Evolutionary conservation across 23 red algal species (phyloP).

Genomic region (Gracilaria caudata): DNA sequence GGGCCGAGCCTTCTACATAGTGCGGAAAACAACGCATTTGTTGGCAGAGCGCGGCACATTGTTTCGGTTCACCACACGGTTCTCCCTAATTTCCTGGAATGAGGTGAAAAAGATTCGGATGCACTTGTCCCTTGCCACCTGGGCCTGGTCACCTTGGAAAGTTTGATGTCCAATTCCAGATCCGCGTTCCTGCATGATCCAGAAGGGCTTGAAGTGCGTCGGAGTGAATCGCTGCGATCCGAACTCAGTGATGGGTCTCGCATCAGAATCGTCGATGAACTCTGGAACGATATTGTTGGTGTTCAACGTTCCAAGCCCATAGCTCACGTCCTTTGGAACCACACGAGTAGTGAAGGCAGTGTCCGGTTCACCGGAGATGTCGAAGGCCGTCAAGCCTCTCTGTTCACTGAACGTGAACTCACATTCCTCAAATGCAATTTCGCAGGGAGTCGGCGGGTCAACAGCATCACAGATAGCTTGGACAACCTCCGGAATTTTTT

Average conservation of each 20-base stretch:
- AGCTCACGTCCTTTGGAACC: background rate
- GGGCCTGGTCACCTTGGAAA: conserved; percentile 30
- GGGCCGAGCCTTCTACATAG: background rate
- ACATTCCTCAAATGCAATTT: conserved; percentile 7
- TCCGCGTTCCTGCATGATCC: background rate
- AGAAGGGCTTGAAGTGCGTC: conserved; percentile 36
- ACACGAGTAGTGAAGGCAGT: conserved; percentile 17
- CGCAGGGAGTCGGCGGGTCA: background rate
- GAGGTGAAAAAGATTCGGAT: conserved; percentile 13
- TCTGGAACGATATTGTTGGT: background rate
- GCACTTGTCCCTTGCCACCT: background rate
- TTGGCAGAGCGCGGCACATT: background rate
- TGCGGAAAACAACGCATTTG: conserved; percentile 29
- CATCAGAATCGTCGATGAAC: background rate
- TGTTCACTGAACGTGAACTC: background rate
- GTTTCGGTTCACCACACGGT: conserved; percentile 8
- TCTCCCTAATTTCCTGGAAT: background rate
- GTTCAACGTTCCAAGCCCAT: conserved; percentile 7
- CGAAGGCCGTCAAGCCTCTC: background rate
- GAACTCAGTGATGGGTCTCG: background rate
- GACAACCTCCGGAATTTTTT: background rate
- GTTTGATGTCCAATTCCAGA: conserved; percentile 36
- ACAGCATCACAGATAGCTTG: background rate
- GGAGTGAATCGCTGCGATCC: conserved; percentile 19
- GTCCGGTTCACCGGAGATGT: background rate